Evolutionary conservation across 345 rosid species (phyloP), one percentile per base, ranked within the genome.

Genomic region (Populus ilicifolia): DNA sequence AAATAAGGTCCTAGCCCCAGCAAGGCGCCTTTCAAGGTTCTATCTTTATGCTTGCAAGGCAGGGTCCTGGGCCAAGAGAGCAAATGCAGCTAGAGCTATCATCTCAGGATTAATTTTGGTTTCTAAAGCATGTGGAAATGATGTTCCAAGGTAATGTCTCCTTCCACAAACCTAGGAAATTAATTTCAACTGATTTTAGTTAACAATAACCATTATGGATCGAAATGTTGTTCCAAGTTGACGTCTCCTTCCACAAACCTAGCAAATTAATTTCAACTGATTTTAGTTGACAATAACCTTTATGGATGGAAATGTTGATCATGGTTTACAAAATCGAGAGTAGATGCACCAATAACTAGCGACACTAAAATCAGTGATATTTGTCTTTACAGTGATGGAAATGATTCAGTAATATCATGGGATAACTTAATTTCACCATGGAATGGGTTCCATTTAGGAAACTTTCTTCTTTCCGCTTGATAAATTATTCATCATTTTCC

Each of bases 171-270:
- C 56, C 67, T 33, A 63, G 59, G 69, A 59, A 33, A 63, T 70
- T 25, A 69, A 66, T 66, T 11, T 59, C 38, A 35, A 52, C 7
- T 70, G 48, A 64, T 72, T 78, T 67, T 71, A 61, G 43, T n/a
- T 20, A 63, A 65, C 75, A 62, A 39, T 21, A 14, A 48, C 59
- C 72, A 10, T 29, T 27, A 30, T 56, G 59, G 16, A 30, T 69
- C 97, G 98, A 75, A 93, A 90, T 80, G 97, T 93, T 80, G 97
- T 91, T 67, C 92, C 98, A 9, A 90, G 99, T 98, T 93, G 81
- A 33, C 23, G 74, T 56, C 54, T 61, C 67, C 46, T 52, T 39
- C 27, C 73, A 61, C 61, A 52, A 61, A 44, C 54, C 67, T 30
- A 62, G 54, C 74, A 59, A 30, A 62, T 73, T 23, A 69, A 65